These are phyloP conservation scores for Boletus subparvulus DNA, from an alignment of 768 basidiomycete genomes.

Conservation along the genomic window DNA sequence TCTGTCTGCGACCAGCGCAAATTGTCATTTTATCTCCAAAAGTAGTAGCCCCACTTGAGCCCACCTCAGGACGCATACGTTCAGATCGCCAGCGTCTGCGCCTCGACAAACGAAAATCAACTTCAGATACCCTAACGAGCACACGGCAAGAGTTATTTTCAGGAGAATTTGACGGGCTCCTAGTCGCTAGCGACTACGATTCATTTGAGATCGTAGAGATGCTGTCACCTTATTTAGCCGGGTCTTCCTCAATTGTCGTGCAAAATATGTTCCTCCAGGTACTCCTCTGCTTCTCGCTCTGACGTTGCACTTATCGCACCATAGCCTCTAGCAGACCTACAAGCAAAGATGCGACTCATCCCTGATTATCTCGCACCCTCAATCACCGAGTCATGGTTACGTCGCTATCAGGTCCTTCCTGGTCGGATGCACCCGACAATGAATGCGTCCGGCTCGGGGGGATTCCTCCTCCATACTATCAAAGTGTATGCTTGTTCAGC, in stretches of 20 bases:
- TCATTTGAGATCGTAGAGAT: constrained; percentile 75
- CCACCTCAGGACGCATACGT: constrained; percentile 55
- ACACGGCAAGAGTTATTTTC: constrained; percentile 79
- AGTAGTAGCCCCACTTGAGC: constrained; percentile 59
- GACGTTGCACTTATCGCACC: constrained; percentile 4
- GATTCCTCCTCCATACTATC: constrained; percentile 81
- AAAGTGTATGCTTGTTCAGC: constrained; percentile 61
- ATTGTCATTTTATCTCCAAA: constrained; percentile 25
- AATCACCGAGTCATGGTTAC: constrained; percentile 83
- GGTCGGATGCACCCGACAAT: constrained; percentile 95
- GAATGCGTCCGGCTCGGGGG: constrained; percentile 86
- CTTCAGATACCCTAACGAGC: constrained; percentile 57
- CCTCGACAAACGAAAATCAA: constrained; percentile 73
- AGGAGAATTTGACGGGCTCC: constrained; percentile 89
- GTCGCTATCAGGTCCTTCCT: constrained; percentile 94
- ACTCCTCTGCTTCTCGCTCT: constrained; percentile 6
- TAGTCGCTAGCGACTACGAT: constrained; percentile 84
- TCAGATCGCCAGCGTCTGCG: constrained; percentile 73
- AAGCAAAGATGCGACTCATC: constrained; percentile 63
- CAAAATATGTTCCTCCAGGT: constrained; percentile 84
- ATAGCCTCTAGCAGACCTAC: constrained; percentile 75
- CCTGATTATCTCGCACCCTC: constrained; percentile 74
- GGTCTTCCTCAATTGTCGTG: constrained; percentile 84
- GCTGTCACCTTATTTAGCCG: constrained; percentile 73
- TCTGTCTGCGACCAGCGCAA: background rate